phyloP scores from a whole-genome alignment of 1,284 basidiomycete species.

The Naganishia sp. region DNA sequence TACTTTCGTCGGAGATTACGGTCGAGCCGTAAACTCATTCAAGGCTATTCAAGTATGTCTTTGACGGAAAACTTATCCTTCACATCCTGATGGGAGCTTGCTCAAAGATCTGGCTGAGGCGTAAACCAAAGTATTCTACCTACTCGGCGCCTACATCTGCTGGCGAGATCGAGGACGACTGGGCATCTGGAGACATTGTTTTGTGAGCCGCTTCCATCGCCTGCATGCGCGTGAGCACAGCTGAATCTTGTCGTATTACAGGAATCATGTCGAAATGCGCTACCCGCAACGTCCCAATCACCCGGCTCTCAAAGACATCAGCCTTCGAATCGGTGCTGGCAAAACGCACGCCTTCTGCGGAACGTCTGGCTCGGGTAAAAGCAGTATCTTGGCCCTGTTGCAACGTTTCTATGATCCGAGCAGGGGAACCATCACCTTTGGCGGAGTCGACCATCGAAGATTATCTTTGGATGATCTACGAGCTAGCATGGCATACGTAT shows the following conservation, averaged over 20 bases:
- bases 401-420: slow-evolving; percentile 55
- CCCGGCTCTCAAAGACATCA: slow-evolving; percentile 38
- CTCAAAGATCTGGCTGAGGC: slow-evolving; percentile 41
- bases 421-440: slow-evolving; percentile 50
- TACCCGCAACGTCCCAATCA: slow-evolving; percentile 43
- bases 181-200: slow-evolving; percentile 34
- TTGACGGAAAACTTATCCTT: not conserved
- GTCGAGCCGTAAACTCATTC: slow-evolving; percentile 39
- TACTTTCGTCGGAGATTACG: slow-evolving; percentile 45
- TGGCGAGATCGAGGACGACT: slow-evolving; percentile 14
- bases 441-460: slow-evolving; percentile 51
- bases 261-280: slow-evolving; percentile 40
- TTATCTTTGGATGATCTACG: slow-evolving; percentile 48
- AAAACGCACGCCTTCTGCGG: slow-evolving; percentile 46
- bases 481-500: slow-evolving; percentile 54
- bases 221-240: too few species aligned
- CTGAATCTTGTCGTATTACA: not conserved
- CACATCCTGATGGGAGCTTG: not conserved
- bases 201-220: slow-evolving; percentile 28
- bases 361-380: slow-evolving; percentile 36
- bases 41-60: slow-evolving; percentile 38
- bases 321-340: slow-evolving; percentile 40
- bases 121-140: slow-evolving; percentile 37
- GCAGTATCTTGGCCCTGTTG: slow-evolving; percentile 49
- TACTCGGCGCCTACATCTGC: not conserved